phyloP scores from a whole-genome alignment of 345 rosid genomes.

The Nasturtium officinale region DNA sequence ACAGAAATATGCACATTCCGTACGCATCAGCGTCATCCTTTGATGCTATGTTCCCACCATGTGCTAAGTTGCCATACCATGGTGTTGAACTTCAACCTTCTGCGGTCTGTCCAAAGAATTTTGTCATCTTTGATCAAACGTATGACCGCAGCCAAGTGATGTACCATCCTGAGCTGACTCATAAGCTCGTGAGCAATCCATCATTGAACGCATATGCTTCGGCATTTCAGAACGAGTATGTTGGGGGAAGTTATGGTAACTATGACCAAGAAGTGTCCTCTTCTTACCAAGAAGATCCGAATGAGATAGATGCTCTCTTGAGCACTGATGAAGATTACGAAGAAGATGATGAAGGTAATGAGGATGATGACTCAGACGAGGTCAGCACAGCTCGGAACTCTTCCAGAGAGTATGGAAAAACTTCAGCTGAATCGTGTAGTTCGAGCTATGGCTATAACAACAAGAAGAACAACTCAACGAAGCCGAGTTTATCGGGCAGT shows the following conservation, averaged over 20 bases:
- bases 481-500: conserved; percentile 47
- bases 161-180: conserved; percentile 74
- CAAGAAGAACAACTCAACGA: conserved; percentile 42
- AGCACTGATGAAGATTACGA: conserved; percentile 65
- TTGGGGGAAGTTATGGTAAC: conserved; percentile 40
- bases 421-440: conserved; percentile 63
- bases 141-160: conserved; percentile 67
- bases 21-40: conserved; percentile 55
- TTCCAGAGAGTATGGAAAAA: conserved; percentile 49
- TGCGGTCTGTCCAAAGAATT: conserved; percentile 64
- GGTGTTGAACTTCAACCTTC: conserved; percentile 78
- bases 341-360: conserved; percentile 40
- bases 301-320: conserved; percentile 81
- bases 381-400: conserved; percentile 70
- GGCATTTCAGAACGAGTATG: conserved; percentile 48
- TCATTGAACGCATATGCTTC: conserved; percentile 49
- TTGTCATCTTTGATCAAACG: conserved; percentile 71
- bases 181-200: conserved; percentile 51
- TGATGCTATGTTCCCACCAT: conserved; percentile 57
- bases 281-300: conserved; percentile 71
- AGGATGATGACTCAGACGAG: conserved; percentile 68
- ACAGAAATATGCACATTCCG: conserved; percentile 48
- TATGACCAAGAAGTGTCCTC: conserved; percentile 52
- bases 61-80: conserved; percentile 50
- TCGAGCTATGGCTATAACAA: conserved; percentile 49